Percentiles rank a stretch among this genome's conserved stretches.
phyloP scores from a whole-genome alignment of 2,329 filamentous ascomycete genomes.

The Aspergillus texensis region DNA sequence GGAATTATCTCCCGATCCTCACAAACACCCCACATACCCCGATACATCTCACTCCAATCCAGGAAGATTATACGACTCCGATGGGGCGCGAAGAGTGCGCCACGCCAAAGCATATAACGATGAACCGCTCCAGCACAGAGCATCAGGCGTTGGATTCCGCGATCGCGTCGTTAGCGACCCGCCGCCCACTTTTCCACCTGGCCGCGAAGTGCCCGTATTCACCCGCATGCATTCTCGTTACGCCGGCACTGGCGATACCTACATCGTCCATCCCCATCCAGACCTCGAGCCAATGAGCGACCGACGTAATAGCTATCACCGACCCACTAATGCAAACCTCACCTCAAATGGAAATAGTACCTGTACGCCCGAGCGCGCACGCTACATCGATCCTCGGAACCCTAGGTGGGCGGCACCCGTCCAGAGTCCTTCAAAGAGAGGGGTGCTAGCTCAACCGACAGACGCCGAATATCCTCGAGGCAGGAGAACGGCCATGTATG shows the following conservation, averaged over 20 bases:
- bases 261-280: constrained; percentile 24
- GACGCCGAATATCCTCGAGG: constrained; percentile 15
- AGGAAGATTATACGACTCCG: constrained; percentile 22
- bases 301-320: constrained; percentile 26
- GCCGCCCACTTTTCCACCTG: constrained; percentile 10
- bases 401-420: constrained; percentile 10
- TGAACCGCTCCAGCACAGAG: constrained; percentile 16
- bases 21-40: constrained; percentile 13
- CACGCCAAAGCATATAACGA: constrained; percentile 16
- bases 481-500: constrained; percentile 19
- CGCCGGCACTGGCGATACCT: constrained; percentile 15
- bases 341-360: constrained; percentile 12
- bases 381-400: constrained; percentile 6
- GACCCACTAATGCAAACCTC: constrained; percentile 20
- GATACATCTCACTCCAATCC: constrained; percentile 11
- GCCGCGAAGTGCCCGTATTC: constrained; percentile 14
- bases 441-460: neutral
- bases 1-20: constrained; percentile 30
- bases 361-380: neutral
- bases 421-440: constrained; percentile 1
- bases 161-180: constrained; percentile 22
- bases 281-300: constrained; percentile 30
- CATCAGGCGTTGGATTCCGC: constrained; percentile 13
- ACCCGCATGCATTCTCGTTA: constrained; percentile 20
- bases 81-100: constrained; percentile 20